Conservation (phyloP, 176 grass and related monocot genomes). For the Ampelocalamus luodianensis region DNA sequence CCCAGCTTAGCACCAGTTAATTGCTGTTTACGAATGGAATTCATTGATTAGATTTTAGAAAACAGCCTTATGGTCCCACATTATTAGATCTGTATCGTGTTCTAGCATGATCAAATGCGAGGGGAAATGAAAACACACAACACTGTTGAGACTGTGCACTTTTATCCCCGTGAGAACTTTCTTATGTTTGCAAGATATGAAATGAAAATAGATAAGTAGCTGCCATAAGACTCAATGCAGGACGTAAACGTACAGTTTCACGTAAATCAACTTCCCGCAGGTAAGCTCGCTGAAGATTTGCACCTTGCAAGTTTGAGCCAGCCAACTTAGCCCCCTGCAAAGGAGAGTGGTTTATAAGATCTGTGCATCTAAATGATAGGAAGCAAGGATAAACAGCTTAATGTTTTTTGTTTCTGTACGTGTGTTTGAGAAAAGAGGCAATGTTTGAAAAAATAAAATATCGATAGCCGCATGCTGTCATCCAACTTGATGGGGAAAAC, state of each 20-base stretch:
- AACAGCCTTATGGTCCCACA: neutral
- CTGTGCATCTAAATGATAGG: neutral
- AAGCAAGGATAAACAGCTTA: neutral
- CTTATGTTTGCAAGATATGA: neutral
- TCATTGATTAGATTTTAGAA: neutral
- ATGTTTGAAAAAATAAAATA: neutral
- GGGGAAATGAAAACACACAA: neutral
- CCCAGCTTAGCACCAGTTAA: conserved; percentile 63
- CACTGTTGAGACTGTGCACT: neutral
- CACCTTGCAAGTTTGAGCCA: conserved; percentile 64
- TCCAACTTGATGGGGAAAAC: neutral
- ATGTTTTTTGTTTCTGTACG: neutral
- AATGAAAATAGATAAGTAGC: neutral
- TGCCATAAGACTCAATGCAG: neutral
- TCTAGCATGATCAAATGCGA: neutral
- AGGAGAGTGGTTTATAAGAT: neutral
- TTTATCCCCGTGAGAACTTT: neutral
- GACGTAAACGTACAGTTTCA: conserved; percentile 53
- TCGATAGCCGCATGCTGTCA: neutral
- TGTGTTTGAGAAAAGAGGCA: neutral
- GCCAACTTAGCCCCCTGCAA: conserved; percentile 59
- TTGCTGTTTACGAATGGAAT: conserved; percentile 43
- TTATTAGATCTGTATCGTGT: neutral
- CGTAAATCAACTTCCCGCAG: conserved; percentile 70
- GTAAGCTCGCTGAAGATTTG: conserved; percentile 78